Evolutionary conservation across 2,329 filamentous ascomycete species (phyloP).

Genomic region (Emergomyces pasteurianus): DNA sequence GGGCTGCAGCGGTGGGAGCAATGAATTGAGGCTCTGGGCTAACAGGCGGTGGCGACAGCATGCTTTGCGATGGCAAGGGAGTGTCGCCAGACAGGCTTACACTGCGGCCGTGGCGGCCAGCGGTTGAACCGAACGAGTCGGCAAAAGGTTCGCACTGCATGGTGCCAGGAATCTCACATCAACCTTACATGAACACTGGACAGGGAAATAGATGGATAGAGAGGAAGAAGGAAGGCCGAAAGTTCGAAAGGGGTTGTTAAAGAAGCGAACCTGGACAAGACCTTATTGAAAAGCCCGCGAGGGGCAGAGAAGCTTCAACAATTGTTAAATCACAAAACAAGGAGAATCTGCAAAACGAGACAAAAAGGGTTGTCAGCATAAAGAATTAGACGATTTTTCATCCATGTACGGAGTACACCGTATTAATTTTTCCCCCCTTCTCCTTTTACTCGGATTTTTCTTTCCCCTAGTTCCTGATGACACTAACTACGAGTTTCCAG

Average conservation of each 20-base stretch:
- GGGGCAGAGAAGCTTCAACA: not conserved
- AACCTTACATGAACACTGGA: not conserved
- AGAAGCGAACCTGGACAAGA: conserved; percentile 1
- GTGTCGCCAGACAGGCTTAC: conserved; percentile 30
- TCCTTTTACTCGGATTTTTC: not conserved
- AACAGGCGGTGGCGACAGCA: conserved; percentile 56
- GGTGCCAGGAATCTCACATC: conserved; percentile 1
- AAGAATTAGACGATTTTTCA: not conserved
- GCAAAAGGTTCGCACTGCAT: not conserved
- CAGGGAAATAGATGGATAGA: not conserved
- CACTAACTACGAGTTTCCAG: not conserved
- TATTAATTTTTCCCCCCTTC: not conserved
- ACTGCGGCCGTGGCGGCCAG: conserved; percentile 18
- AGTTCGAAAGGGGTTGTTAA: not conserved
- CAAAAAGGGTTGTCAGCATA: not conserved
- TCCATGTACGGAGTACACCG: no score
- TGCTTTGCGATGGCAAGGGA: conserved; percentile 22
- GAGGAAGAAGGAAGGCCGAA: not conserved
- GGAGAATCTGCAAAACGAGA: not conserved
- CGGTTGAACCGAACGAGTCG: conserved; percentile 2
- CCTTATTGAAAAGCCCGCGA: not conserved
- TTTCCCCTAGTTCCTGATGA: not conserved
- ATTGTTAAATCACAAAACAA: not conserved
- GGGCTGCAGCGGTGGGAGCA: conserved; percentile 72
- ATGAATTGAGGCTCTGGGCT: conserved; percentile 78